Base-by-base conservation (phyloP, 768 basidiomycete genomes). In the Favolaschia claudopus region DNA sequence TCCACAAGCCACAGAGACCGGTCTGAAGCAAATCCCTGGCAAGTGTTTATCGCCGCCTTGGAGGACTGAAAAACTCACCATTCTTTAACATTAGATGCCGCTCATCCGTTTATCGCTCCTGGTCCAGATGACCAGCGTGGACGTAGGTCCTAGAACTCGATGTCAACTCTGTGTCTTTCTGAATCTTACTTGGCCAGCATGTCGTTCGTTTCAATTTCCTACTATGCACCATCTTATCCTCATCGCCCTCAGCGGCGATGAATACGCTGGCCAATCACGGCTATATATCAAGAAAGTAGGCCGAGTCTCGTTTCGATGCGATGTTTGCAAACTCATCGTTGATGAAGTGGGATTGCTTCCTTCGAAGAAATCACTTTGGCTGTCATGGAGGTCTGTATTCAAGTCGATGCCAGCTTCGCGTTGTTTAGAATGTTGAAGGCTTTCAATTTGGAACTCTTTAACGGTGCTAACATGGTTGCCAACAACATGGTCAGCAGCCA, bases 191-290 rank as follows among this genome's bases (percentile, higher is more conserved):
- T 48, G 17, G 15, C 9, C 12, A 63, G 62, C 62, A 12, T 64
- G 62, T 29, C 62, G 58, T 64, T 32, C 37, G 62, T 59, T 1
- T 36, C 28, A 22, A 31, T 27, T 27, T n/a, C 14, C 8, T 2
- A 10, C 3, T 2, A 1, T 0, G 3, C 7, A 20, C 38, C 14
- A 6, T 15, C n/a, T 25, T 43, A 34, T 55, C 27, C 53, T 38
- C 14, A 3, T 10, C 20, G 33, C 20, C 24, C 54, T 5, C 32
- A 64, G 58, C 63, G 28, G 58, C 62, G 29, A 60, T 64, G 63
- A 64, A 64, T 56, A 64, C 63, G 6, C 59, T 60, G 19, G 59
- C 59, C 22, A 60, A 60, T 22, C 59, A 60, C 6, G 59, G 59
- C 2, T 55, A 54, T 42, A 64, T 64, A 36, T 49, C 63, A 5